A percentile compares a stretch with the other conserved stretches of the same genome.
Evolutionary conservation across 225 moss, liverwort and hornwort genomes (phyloP).

Genomic region (Neckera pumila): DNA sequence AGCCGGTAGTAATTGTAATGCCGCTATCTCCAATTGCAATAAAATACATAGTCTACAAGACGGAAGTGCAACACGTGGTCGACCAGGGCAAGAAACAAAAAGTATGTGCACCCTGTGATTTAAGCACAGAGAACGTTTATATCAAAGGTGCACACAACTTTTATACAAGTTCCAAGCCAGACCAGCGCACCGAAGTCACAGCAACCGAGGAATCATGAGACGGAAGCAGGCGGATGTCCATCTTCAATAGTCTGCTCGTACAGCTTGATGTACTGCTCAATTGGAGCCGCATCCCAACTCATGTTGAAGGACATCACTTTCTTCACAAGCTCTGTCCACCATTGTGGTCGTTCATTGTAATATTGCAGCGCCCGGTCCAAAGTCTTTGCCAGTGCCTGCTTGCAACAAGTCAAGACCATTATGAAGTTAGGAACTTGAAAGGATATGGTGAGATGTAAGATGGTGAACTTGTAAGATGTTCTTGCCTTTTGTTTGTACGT

Average conservation of each 20-base stretch:
- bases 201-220: neutral
- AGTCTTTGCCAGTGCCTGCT: conserved; percentile 58
- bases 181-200: conserved; percentile 13
- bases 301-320: conserved; percentile 63
- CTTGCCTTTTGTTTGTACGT: neutral
- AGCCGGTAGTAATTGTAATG: neutral
- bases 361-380: conserved; percentile 45
- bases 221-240: neutral
- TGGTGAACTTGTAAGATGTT: neutral
- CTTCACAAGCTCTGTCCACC: conserved; percentile 50
- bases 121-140: neutral
- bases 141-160: neutral
- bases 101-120: neutral
- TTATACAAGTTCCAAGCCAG: neutral
- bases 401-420: neutral
- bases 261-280: conserved; percentile 71
- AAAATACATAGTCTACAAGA: neutral
- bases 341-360: conserved; percentile 22
- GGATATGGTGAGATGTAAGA: no score
- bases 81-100: neutral
- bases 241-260: conserved; percentile 52
- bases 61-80: neutral
- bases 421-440: neutral
- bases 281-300: conserved; percentile 69
- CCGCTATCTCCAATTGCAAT: neutral